Base-by-base conservation (phyloP, 768 basidiomycete genomes). In the Panaeolus papilionaceus region DNA sequence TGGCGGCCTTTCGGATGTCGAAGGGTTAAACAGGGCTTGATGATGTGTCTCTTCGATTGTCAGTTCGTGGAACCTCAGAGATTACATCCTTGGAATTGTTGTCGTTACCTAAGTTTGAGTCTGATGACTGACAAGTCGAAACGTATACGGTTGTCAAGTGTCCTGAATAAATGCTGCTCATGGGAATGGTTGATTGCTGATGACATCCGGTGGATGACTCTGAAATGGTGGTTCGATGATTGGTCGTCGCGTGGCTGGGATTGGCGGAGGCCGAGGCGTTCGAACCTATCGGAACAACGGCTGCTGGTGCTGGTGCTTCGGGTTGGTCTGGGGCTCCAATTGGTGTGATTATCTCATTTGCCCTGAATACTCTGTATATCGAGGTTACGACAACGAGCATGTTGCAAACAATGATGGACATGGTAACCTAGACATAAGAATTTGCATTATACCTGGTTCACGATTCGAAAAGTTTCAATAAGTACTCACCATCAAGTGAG, bases 331-430 rank as follows among this genome's bases (percentile, higher is more conserved):
- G 47, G 47, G 47, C 47, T 26, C 47, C 47, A 51, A 51, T 51
- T 4, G 45, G 40, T 38, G 37, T 51, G 18, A 63, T 12, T 1
- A 12, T 23, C 45, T 64, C 67, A 49, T 67, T 62, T 9, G 62
- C 11, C 23, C 71, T 51, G 37, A 72, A 66, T 7, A 68, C 49
- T 3, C 71, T 69, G 45, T 72, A 72, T n/a, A 70, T 54, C 9
- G 69, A 69, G 2, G 72, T 73, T 2, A 69, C 66, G 4, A 73
- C 67, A 3, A 73, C 64, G 9, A 73, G 69, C 20, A 68, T 61
- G 45, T 73, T 73, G 67, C 72, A 73, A 11, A 69, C 72, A 11
- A 71, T 58, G 1, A 73, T 38, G 3, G 72, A 71, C 23, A 58
- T 68, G 1, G 70, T 44, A 12, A 66, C 65, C 72, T 73, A 12